phyloP scores from a whole-genome alignment of 805 yeast species.

The Lachancea thermotolerans region DNA sequence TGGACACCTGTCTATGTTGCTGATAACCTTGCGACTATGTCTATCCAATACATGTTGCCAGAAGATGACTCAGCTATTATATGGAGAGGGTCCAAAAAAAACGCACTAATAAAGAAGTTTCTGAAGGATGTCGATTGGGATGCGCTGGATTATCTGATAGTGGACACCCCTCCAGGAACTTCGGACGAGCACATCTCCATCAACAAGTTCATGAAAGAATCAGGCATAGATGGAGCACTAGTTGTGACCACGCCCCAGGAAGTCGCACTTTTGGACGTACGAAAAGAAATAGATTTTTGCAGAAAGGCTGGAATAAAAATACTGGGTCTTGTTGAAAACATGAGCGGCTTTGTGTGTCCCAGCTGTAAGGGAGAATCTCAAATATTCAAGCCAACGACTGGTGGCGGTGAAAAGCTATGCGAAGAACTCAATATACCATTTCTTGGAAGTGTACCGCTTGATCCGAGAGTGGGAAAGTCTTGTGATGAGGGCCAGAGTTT shows the following conservation, averaged over 20 bases:
- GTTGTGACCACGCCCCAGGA: slow-evolving; percentile 97
- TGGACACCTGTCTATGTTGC: slow-evolving; percentile 97
- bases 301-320: slow-evolving; percentile 80
- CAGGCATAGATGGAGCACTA: slow-evolving; percentile 92
- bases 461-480: slow-evolving; percentile 85
- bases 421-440: slow-evolving; percentile 71
- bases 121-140: slow-evolving; percentile 91
- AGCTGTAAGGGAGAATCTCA: slow-evolving; percentile 83
- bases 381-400: slow-evolving; percentile 92
- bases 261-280: slow-evolving; percentile 87
- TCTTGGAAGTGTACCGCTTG: slow-evolving; percentile 90
- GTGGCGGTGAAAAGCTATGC: slow-evolving; percentile 86
- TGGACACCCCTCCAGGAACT: slow-evolving; percentile 98
- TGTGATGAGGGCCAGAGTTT: slow-evolving; percentile 87
- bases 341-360: slow-evolving; percentile 98
- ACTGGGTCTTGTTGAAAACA: slow-evolving; percentile 89
- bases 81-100: slow-evolving; percentile 97
- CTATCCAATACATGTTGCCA: slow-evolving; percentile 91
- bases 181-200: slow-evolving; percentile 94
- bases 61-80: slow-evolving; percentile 88
- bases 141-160: slow-evolving; percentile 71
- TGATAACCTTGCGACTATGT: slow-evolving; percentile 92
- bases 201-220: slow-evolving; percentile 77
- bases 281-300: slow-evolving; percentile 95
- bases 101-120: slow-evolving; percentile 87